phyloP scores from a whole-genome alignment of 106 monocot species.

The Allium sativum region DNA sequence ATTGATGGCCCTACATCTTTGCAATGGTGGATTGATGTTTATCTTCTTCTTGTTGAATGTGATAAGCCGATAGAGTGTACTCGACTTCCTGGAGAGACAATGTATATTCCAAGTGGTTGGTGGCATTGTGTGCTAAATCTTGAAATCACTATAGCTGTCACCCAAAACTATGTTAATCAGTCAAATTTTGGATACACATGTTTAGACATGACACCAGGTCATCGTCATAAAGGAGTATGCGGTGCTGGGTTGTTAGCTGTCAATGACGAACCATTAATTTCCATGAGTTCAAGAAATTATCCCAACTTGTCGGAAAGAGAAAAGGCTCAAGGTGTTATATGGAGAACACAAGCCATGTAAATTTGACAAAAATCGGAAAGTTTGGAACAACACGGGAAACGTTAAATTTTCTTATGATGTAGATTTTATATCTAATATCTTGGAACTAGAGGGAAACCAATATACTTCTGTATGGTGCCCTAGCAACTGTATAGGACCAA shows the following conservation, averaged over 20 bases:
- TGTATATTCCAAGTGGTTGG: slow-evolving; percentile 99
- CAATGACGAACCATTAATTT: slow-evolving; percentile 7
- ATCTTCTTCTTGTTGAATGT: slow-evolving; percentile 78
- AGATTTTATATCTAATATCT: slow-evolving; percentile 58
- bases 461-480: slow-evolving; percentile 69
- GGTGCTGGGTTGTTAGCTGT: slow-evolving; percentile 90
- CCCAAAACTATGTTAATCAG: slow-evolving; percentile 86
- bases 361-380: slow-evolving; percentile 6
- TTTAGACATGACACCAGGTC: slow-evolving; percentile 86
- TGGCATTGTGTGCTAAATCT: slow-evolving; percentile 98
- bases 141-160: slow-evolving; percentile 88
- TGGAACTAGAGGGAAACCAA: slow-evolving; percentile 74
- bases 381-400: slow-evolving; percentile 12
- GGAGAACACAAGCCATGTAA: slow-evolving; percentile 7
- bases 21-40: slow-evolving; percentile 99
- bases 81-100: slow-evolving; percentile 88
- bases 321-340: slow-evolving; percentile 31
- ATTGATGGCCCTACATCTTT: slow-evolving; percentile 92
- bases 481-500: slow-evolving; percentile 79
- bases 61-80: slow-evolving; percentile 95
- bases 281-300: slow-evolving; percentile 23
- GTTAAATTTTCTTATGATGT: slow-evolving; percentile 67
- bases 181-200: slow-evolving; percentile 85
- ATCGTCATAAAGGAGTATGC: slow-evolving; percentile 84
- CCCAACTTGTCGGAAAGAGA: slow-evolving; percentile 41